Base-by-base conservation (phyloP, 2,329 filamentous ascomycete genomes). In the Berkeleyomyces rouxiae region DNA sequence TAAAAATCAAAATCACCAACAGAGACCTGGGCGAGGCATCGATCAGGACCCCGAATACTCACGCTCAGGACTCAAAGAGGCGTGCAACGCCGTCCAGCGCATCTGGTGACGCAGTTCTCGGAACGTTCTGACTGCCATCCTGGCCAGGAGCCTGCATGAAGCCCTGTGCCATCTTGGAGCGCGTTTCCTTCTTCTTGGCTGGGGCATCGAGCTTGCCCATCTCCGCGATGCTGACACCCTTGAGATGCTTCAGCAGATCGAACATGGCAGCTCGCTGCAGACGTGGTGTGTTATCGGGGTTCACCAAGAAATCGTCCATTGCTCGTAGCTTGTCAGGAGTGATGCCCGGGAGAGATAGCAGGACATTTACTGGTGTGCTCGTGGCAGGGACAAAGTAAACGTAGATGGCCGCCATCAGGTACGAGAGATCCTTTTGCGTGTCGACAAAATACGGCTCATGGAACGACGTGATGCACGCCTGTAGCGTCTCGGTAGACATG, bases 391-490 rank as follows among this genome's bases (percentile, higher is more conserved):
- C 82, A 71, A 96, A 96, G 65, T 87, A 81, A 7, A 86, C 80
- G 68, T 96, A 79, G 65, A 97, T 93, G 3, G 85, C 82, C 0
- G 91, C 91, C 66, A 99, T 96, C 44, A 97, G 78, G 31, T 85
- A 82, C 0, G 90, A 92, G 31, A 99, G 79, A 60, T 99, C 91
- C 71, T 91, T 92, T 70, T 99, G 93, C 66, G 95, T 82, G 68
- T 99, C 93, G 42, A 96, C 91, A 73, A 97, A 99, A 73, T 97
- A 96, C 0, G 90, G 86, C 67, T 99, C 93, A 73, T 97, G 88
- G 59, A 99, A 83, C 1, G 88, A 95, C 1, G 86, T 88, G 71
- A 96, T 88, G 69, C 88, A 92, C 0, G 90, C 90, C 75, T 91
- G 89, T 59, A 99, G 81, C 2, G 97, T 89, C 67, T 96, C 88